phyloP scores from a whole-genome alignment of 2,329 filamentous ascomycete species.

The Ascochyta fabae region DNA sequence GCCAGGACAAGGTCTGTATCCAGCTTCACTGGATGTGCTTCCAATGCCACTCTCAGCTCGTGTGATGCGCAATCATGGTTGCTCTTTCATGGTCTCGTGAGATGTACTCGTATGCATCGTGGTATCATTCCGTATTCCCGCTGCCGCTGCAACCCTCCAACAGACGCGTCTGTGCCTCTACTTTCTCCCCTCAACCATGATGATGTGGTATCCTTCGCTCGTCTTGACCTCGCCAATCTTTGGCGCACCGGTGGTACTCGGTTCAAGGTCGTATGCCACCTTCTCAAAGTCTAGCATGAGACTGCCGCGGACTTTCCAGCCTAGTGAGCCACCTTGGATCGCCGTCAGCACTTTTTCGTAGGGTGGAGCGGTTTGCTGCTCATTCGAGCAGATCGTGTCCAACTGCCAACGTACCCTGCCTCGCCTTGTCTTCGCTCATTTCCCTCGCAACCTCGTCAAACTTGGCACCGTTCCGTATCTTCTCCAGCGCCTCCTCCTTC shows the following conservation, averaged over 20 bases:
- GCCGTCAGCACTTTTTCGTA: conserved; percentile 36
- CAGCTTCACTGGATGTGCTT: neutral
- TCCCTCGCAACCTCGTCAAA: conserved; percentile 77
- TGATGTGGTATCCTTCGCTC: conserved; percentile 77
- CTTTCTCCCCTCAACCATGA: conserved; percentile 76
- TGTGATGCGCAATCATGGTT: neutral
- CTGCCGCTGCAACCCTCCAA: too few species aligned
- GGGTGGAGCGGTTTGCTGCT: neutral
- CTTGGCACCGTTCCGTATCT: conserved; percentile 69
- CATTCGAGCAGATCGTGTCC: neutral
- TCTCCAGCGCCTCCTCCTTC: conserved; percentile 76
- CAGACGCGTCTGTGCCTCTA: conserved; percentile 3
- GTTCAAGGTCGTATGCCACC: conserved; percentile 72
- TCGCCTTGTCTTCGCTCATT: conserved; percentile 79
- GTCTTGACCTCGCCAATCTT: conserved; percentile 76
- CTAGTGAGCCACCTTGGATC: conserved; percentile 67
- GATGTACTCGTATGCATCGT: neutral
- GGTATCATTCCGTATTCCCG: neutral
- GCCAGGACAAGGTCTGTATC: too few species aligned
- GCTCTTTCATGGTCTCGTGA: neutral
- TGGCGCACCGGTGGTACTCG: conserved; percentile 68
- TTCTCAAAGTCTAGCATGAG: conserved; percentile 74
- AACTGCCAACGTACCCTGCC: conserved; percentile 50
- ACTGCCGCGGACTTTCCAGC: conserved; percentile 74
- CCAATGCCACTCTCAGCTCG: neutral